Evolutionary conservation across 2,329 filamentous ascomycete genomes (phyloP).

Genomic region (Lanzia echinophila): DNA sequence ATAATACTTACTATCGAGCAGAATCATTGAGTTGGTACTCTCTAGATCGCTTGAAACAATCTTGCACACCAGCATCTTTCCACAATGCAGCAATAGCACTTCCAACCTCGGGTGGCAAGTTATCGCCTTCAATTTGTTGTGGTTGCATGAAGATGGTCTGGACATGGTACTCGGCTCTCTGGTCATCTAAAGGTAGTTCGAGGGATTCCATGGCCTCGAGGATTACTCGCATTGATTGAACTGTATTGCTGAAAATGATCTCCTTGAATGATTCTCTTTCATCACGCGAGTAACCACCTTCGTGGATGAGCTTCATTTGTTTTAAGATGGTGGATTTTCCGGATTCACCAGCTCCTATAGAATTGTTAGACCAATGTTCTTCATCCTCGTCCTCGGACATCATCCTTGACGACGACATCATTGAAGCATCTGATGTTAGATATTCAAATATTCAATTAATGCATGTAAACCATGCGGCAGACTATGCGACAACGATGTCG

Average conservation of each 20-base stretch:
- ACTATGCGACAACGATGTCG: neutral
- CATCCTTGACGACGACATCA: too few relatives aligned
- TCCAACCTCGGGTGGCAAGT: constrained; percentile 71
- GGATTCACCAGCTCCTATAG: constrained; percentile 73
- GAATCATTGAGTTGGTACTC: constrained; percentile 98
- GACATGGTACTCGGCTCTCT: constrained; percentile 32
- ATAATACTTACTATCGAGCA: constrained; percentile 69
- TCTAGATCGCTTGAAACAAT: constrained; percentile 75
- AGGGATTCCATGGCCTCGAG: constrained; percentile 87
- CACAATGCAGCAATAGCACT: constrained; percentile 78
- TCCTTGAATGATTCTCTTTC: constrained; percentile 92
- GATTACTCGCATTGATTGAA: constrained; percentile 89
- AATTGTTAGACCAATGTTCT: constrained; percentile 11
- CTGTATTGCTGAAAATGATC: constrained; percentile 90
- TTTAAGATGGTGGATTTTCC: constrained; percentile 92
- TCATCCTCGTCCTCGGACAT: too few relatives aligned
- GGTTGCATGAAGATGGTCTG: constrained; percentile 35
- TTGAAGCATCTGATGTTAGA: neutral
- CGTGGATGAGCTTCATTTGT: constrained; percentile 99
- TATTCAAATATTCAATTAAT: neutral
- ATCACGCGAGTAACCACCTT: constrained; percentile 96
- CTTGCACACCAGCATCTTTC: constrained; percentile 76
- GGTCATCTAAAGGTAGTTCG: constrained; percentile 69
- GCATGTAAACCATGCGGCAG: too few relatives aligned
- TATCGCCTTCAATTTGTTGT: constrained; percentile 69